Base-by-base conservation (phyloP, 2,329 filamentous ascomycete genomes). In the Allantophomopsis lycopodina region DNA sequence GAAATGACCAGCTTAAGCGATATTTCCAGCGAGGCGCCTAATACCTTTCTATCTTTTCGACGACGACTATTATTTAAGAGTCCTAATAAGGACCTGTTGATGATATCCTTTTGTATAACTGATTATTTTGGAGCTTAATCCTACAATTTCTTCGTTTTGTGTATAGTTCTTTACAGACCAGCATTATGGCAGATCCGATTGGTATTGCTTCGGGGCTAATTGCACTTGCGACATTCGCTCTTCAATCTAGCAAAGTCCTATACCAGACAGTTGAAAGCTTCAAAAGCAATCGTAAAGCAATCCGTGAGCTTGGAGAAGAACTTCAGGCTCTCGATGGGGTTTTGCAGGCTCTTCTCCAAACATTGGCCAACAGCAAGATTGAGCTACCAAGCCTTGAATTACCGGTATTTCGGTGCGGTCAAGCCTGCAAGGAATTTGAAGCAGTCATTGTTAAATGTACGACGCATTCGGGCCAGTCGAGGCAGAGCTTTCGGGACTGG, bases 401-500 rank as follows among this genome's bases (percentile, higher is more conserved):
- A 40, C 62, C 63, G 39, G 44, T 68, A 38, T 50, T 48, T 38
- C 57, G 58, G 46, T 68, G 61, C 43, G 57, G 58, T 32, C 58
- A 60, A 44, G 57, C 61, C 20, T 68, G 60, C 43, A 51, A 57
- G 43, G 60, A 63, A 15, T 67, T 68, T 46, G 47, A 58, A 39
- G 35, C 55, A 39, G 55, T 61, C 45, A 48, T 68, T 30, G 31
- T 46, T 20, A 57, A 57, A 50, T 61, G 49, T 42, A 51, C 50
- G 30, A 49, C 52, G 33, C 56, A 50, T 35, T 65, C 61, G 30
- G 50, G 46, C 16, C 51, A 44, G 23, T 48, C 45, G 42, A 51
- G 56, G 39, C 53, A 55, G 16, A 67, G 60, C 48, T 65, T 67
- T 48, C 57, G 60, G 35, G 63, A 65, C 45, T 67, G 60, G 64